Base-by-base conservation (phyloP, 805 yeast genomes). In the Wickerhamomyces queroliae region DNA sequence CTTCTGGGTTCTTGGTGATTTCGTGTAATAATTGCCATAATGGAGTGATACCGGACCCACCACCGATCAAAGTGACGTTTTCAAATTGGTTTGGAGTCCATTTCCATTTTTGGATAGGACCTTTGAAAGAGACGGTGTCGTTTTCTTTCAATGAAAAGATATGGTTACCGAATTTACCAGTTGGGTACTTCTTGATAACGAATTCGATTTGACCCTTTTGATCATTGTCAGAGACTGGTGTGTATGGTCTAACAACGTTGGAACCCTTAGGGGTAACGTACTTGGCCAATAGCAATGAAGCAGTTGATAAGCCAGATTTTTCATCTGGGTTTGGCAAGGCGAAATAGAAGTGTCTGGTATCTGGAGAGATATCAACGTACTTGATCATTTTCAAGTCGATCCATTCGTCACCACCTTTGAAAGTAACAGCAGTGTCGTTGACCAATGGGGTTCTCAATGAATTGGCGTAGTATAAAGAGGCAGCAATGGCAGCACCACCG, bases 1-100 rank as follows among this genome's bases (percentile, higher is more conserved):
- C 98, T 34, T 66, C 69, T 41, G 95, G 90, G 72, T 90, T 78
- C 59, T 73, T 71, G 56, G 85, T 72, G 59, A 91, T 76, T 61
- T 78, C 80, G 56, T 78, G 83, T 46, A 87, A 63, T 62, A 93
- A 67, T 72, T 93, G 99, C 73, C 75, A 90, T 65, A 93, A 73
- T 44, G 99, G 99, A 35, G 97, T 87, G 63, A 93, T 90, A 66
- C 98, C 98, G 37, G 95, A 74, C 59, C 99, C 99, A 58, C 95
- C 99, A 55, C 96, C 98, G 52, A 93, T 71, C 60, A 93, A 75
- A 42, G 83, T 78, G 60, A 93, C 78, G 49, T 78, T 69, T 56
- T 84, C 77, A 70, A 76, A 91, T 60, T 80, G 77, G 73, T 93
- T 91, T 52, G 91, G 83, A 54, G 74, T 74, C 88, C 95, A 87